Evolutionary conservation across 2,329 filamentous ascomycete genomes (phyloP), one percentile per base, ranked within the genome.

Genomic region (Penicillium sclerotiorum): DNA sequence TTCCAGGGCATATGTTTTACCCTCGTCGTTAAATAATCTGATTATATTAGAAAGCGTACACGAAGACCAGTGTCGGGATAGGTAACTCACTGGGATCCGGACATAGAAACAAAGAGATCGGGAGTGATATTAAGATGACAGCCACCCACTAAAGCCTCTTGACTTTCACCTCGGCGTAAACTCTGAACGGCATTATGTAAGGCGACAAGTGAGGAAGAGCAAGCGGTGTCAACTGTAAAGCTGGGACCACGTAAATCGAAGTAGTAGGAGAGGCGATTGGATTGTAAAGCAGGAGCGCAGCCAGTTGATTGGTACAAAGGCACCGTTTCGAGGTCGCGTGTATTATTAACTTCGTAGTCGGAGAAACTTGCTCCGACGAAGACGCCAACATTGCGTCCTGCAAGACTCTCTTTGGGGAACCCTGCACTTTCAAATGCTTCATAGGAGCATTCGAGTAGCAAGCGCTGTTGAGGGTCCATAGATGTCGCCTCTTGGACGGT

Each of bases 221-320:
- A 68, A 8, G 58, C 63, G 0, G 65, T 67, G 17, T 68, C 61
- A 3, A 67, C 39, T 8, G 62, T 63, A 18, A 67, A 42, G 37
- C 58, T 64, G 1, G 61, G 64, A 3, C 67, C 68, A 21, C 55
- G 52, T 18, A 66, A 43, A 36, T 67, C 54, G 17, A 65, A 65
- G 47, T 63, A 67, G 38, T 67, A 62, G 4, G 58, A 64, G 18
- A 68, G 60, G 7, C 64, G 58, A 38, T 66, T 65, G 13, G 61
- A 57, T 40, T 59, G 53, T 8, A 66, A 49, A 0, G 60, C 52
- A 21, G 52, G 12, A 0, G 58, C 57, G 43, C 57, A 59, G 3
- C 62, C 63, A 1, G 59, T 62, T 4, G 58, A 56, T 39, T 62
- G 55, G 25, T 53, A 57, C 6, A 41, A 49, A 6, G 60, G 60